These are phyloP conservation scores for Aspergillus haitiensis DNA, from an alignment of 495 filamentous ascomycete species.

Conservation along the genomic window DNA sequence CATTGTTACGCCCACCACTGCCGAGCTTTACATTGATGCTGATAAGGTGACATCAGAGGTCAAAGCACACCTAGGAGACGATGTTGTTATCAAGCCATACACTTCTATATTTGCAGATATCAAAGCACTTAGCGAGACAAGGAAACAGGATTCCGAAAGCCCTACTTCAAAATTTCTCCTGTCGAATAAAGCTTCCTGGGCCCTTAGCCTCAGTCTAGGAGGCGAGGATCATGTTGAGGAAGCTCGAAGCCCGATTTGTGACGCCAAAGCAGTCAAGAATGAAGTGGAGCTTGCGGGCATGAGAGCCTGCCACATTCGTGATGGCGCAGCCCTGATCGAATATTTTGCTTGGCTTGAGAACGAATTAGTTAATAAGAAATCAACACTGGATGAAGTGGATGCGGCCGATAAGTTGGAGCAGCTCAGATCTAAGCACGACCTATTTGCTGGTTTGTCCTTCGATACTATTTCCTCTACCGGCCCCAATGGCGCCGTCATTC, in stretches of 20 bases:
- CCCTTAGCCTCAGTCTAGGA: conserved; percentile 80
- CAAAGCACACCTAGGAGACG: conserved; percentile 66
- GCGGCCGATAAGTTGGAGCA: conserved; percentile 88
- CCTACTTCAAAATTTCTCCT: conserved; percentile 69
- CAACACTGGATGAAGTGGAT: conserved; percentile 80
- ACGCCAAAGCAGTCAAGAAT: conserved; percentile 98
- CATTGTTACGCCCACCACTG: conserved; percentile 76
- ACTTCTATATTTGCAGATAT: conserved; percentile 78
- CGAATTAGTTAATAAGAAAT: conserved; percentile 71
- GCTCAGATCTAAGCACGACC: conserved; percentile 74
- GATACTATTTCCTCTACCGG: conserved; percentile 95
- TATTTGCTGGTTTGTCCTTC: conserved; percentile 91
- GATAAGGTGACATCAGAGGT: conserved; percentile 72
- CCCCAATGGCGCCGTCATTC: conserved; percentile 92
- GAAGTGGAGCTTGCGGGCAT: conserved; percentile 88
- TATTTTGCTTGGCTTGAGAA: conserved; percentile 98
- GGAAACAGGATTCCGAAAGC: conserved; percentile 39
- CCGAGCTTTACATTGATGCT: conserved; percentile 81
- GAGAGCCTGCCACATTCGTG: conserved; percentile 89
- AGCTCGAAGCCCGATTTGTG: conserved; percentile 80
- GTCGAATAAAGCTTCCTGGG: conserved; percentile 92
- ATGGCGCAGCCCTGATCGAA: conserved; percentile 87
- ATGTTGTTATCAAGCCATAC: conserved; percentile 81
- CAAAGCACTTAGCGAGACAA: conserved; percentile 53
- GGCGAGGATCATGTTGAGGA: conserved; percentile 89